Conservation (phyloP, 2,329 filamentous ascomycete genomes). For the Geosmithia putterillii region DNA sequence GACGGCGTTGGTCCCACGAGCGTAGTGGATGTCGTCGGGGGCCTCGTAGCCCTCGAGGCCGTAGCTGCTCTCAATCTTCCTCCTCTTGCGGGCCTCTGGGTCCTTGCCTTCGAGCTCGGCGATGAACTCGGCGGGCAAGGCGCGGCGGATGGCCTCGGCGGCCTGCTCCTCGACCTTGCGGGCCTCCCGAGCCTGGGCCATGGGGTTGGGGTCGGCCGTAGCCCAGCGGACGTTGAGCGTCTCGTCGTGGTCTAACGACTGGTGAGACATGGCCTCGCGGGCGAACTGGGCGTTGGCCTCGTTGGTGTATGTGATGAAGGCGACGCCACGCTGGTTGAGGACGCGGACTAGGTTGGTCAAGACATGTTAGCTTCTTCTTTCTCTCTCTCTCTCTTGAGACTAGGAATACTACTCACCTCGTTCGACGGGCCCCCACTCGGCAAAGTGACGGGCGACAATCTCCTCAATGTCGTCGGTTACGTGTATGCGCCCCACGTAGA, state of each 20-base stretch:
- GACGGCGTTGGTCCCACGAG: slow-evolving; percentile 58
- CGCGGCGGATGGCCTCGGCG: slow-evolving; percentile 80
- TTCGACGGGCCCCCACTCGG: slow-evolving; percentile 92
- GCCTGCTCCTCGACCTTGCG: slow-evolving; percentile 88
- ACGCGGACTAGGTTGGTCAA: slow-evolving; percentile 47
- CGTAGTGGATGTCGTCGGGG: slow-evolving; percentile 88
- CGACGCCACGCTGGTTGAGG: slow-evolving; percentile 78
- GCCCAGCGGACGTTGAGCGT: slow-evolving; percentile 95
- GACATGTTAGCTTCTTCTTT: background rate
- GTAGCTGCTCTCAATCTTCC: slow-evolving; percentile 82
- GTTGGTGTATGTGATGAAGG: slow-evolving; percentile 88
- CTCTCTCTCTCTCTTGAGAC: background rate
- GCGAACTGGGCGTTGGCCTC: slow-evolving; percentile 85
- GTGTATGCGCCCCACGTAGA: slow-evolving; percentile 90
- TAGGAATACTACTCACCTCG: slow-evolving; percentile 34
- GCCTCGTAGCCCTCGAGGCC: slow-evolving; percentile 87
- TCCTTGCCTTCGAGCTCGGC: slow-evolving; percentile 90
- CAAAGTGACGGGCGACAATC: slow-evolving; percentile 85
- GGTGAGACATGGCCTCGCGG: slow-evolving; percentile 92
- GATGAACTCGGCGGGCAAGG: slow-evolving; percentile 80
- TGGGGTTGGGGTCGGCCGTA: slow-evolving; percentile 88
- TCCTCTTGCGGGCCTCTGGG: slow-evolving; percentile 72
- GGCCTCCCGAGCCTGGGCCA: slow-evolving; percentile 86
- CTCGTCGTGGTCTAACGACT: slow-evolving; percentile 82
- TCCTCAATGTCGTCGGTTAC: slow-evolving; percentile 97